Evolutionary conservation across 352 stramenopile genomes (phyloP).

Genomic region (Globisporangium middletonii): DNA sequence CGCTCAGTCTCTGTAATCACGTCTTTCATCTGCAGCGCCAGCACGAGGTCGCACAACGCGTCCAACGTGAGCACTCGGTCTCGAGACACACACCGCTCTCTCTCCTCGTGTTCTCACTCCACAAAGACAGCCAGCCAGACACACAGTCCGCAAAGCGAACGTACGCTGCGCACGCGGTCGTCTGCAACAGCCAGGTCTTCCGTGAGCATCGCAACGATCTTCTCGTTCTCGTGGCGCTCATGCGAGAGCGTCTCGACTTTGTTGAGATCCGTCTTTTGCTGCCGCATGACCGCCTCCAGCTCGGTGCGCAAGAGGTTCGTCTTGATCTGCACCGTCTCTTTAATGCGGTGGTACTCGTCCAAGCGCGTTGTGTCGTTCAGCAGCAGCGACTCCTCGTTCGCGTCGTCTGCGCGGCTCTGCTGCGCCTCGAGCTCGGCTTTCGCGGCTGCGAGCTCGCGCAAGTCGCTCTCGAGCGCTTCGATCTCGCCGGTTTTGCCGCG

Average conservation of each 20-base stretch:
- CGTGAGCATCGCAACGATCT: slow-evolving; percentile 50
- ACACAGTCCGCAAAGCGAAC: slow-evolving; percentile 1
- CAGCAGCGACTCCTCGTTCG: slow-evolving; percentile 38
- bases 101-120: not conserved
- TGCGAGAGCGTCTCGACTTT: slow-evolving; percentile 67
- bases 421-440: slow-evolving; percentile 53
- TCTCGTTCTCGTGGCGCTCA: slow-evolving; percentile 66
- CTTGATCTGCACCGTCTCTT: slow-evolving; percentile 61
- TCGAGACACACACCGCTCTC: no score
- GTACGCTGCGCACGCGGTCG: slow-evolving; percentile 56
- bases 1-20: slow-evolving; percentile 59
- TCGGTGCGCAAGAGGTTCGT: slow-evolving; percentile 68
- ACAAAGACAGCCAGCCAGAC: not conserved
- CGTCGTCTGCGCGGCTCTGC: slow-evolving; percentile 21
- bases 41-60: not conserved
- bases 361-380: slow-evolving; percentile 49
- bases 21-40: slow-evolving; percentile 42
- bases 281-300: slow-evolving; percentile 58
- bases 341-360: slow-evolving; percentile 84
- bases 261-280: slow-evolving; percentile 63
- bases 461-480: slow-evolving; percentile 63
- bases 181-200: slow-evolving; percentile 59
- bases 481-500: slow-evolving; percentile 85
- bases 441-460: slow-evolving; percentile 55
- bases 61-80: not conserved